These are phyloP conservation scores for Orbilia brochopaga DNA, from an alignment of 2,329 filamentous ascomycete genomes.

Conservation along the genomic window DNA sequence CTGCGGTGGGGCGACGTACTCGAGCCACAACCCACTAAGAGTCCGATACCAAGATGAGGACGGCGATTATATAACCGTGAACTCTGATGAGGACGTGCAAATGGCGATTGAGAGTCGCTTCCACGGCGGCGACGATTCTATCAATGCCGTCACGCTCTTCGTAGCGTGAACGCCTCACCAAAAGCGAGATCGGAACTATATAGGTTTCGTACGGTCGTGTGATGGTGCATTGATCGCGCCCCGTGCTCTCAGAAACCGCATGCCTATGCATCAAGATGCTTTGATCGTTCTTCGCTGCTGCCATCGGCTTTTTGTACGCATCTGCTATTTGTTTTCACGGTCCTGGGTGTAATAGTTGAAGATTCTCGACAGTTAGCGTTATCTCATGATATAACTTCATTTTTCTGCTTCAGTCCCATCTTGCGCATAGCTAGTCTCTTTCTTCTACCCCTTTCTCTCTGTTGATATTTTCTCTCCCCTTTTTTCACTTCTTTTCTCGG, in stretches of 20 bases:
- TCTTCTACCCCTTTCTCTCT: background rate
- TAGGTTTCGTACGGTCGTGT: conserved; percentile 3
- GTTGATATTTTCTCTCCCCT: background rate
- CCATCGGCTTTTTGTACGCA: background rate
- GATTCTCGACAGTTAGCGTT: conserved; percentile 8
- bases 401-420: background rate
- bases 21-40: conserved; percentile 74
- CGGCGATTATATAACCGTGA: conserved; percentile 88
- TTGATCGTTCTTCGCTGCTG: background rate
- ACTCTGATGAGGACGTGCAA: conserved; percentile 94
- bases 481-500: background rate
- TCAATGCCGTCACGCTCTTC: conserved; percentile 44
- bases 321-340: background rate
- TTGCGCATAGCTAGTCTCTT: background rate
- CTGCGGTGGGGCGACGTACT: conserved; percentile 80
- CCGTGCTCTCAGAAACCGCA: too few species aligned
- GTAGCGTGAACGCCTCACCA: conserved; percentile 15
- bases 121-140: conserved; percentile 43
- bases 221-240: too few species aligned
- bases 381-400: background rate
- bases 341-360: conserved; percentile 1
- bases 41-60: conserved; percentile 91
- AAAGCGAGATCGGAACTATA: background rate
- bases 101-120: conserved; percentile 71
- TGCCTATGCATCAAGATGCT: too few species aligned